Evolutionary conservation across 2,329 filamentous ascomycete genomes (phyloP), one percentile per base, ranked within the genome.

Genomic region (Fusarium protoensiforme): DNA sequence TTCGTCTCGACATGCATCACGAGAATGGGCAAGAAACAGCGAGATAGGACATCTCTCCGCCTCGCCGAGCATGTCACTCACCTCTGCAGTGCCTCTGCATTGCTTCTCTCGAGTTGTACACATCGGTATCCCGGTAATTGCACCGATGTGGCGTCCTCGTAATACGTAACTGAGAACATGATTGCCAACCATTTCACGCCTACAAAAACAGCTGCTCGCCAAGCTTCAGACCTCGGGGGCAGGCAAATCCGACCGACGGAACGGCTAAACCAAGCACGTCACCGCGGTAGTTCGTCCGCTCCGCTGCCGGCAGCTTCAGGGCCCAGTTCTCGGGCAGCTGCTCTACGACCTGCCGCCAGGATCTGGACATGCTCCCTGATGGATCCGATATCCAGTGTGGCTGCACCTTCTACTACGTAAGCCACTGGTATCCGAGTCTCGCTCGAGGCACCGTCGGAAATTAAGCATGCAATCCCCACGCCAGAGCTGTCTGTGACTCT

Each of bases 41-140:
- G 56, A 59, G 56, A 59, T 59, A 60, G 67, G 70, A 51, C 54
- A 67, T 58, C 53, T 67, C 62, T 73, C 70, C 70, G 70, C 58
- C 73, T 67, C 36, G 16, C 70, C 70, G 70, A 68, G 48, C 24
- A 24, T 57, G 24, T 31, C 61, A 33, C 46, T 31, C 61, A 33
- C 46, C 24, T 35, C 31, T 43, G 20, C 16, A 46, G 35, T 22
- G n/a, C 0, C 9, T 57, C 51, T 5, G n/a, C n/a, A n/a, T 18
- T 35, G 20, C 53, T 29, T 18, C 22, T n/a, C 16, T 48, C 9
- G 18, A 51, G 24, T 51, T 51, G 24, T 27, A 51, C 24, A 51
- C 61, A 24, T 67, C 67, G 70, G 70, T 51, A 59, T 73, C 59
- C 38, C 70, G 70, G 67, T 48, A 24, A 61, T 51, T 68, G 31